These are phyloP conservation scores for Tulasnella sp. DNA, from an alignment of 768 basidiomycete genomes.

Conservation along the genomic window DNA sequence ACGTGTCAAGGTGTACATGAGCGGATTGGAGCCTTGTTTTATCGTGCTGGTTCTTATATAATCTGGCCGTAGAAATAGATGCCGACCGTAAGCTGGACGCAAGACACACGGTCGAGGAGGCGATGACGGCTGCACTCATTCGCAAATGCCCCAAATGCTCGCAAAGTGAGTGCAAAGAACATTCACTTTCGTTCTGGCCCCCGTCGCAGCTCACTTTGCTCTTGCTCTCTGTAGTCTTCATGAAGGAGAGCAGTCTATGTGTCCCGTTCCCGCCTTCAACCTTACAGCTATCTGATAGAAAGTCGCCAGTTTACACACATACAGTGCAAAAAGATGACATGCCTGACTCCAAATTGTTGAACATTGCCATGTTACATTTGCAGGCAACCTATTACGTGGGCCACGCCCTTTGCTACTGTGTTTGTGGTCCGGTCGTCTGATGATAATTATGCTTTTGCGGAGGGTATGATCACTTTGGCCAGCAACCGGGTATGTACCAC, in stretches of 20 bases:
- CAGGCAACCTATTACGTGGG: conserved; percentile 43
- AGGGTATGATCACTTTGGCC: conserved; percentile 67
- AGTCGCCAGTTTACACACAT: background rate
- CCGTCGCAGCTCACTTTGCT: conserved; percentile 2
- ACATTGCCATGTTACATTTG: conserved; percentile 81
- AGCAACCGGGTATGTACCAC: conserved; percentile 3
- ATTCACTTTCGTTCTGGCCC: background rate
- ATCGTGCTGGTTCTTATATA: background rate
- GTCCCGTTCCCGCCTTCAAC: background rate
- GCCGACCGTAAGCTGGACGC: conserved; percentile 63
- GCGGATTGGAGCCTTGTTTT: too few species aligned
- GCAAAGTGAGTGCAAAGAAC: conserved; percentile 61
- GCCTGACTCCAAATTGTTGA: conserved; percentile 55
- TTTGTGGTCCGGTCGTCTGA: background rate
- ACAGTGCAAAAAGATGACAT: conserved; percentile 89
- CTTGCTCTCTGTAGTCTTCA: conserved; percentile 43
- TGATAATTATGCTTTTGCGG: background rate
- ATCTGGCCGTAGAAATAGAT: conserved; percentile 46
- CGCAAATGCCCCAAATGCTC: conserved; percentile 78
- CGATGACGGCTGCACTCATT: conserved; percentile 75
- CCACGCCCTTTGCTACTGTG: background rate
- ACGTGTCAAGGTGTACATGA: conserved; percentile 51
- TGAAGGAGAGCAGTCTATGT: conserved; percentile 69
- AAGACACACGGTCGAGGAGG: conserved; percentile 75
- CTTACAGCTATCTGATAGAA: background rate